A percentile compares a stretch with the other conserved stretches of the same genome.
Conservation (phyloP, 1,284 basidiomycete genomes). For the Cronartium quercuum region DNA sequence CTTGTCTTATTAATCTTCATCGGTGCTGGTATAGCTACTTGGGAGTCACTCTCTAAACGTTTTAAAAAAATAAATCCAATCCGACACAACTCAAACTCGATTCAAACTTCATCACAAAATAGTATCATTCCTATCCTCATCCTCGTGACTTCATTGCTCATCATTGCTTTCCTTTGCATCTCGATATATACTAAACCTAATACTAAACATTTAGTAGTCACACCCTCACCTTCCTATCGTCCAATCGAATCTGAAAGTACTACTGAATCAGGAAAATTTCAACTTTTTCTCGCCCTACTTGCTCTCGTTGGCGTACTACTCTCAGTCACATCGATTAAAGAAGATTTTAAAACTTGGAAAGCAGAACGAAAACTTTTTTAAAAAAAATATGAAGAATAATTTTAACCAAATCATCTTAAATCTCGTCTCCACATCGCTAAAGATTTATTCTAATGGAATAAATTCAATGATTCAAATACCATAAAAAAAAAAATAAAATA, state of each 20-base stretch:
- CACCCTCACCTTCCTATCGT: background rate
- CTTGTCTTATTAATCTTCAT: background rate
- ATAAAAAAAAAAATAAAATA: too few relatives aligned
- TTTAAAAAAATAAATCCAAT: background rate
- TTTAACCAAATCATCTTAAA: too few relatives aligned
- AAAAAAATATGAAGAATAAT: background rate
- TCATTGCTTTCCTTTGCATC: background rate
- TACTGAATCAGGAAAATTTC: background rate
- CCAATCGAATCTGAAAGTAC: background rate
- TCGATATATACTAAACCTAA: background rate
- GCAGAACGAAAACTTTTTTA: background rate
- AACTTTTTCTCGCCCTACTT: background rate
- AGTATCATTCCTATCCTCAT: background rate
- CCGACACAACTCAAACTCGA: too few relatives aligned
- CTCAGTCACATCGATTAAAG: background rate
- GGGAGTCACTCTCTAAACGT: background rate
- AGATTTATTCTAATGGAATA: too few relatives aligned
- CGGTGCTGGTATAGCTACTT: background rate
- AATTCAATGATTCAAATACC: too few relatives aligned
- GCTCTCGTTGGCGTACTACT: background rate
- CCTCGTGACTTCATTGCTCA: background rate
- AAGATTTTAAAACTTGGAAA: slow-evolving; percentile 3
- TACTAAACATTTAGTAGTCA: background rate
- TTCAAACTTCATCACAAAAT: background rate
- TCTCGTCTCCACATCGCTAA: too few relatives aligned